Evolutionary conservation across 2,329 filamentous ascomycete genomes (phyloP), one percentile per base, ranked within the genome.

Genomic region (Dryadomyces quercus-mongolicae): DNA sequence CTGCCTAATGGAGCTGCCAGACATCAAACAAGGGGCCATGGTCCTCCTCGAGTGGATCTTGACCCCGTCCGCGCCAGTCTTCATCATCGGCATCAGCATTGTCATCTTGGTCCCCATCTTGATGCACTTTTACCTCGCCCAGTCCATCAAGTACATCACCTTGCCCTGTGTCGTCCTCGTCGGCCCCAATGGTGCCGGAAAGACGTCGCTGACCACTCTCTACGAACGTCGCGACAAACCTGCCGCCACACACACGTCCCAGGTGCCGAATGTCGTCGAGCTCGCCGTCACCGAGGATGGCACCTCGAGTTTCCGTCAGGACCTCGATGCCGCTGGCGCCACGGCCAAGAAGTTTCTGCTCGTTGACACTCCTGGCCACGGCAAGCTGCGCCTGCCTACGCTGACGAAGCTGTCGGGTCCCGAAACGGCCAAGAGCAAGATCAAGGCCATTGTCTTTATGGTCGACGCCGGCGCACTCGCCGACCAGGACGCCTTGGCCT

Each of bases 291-390:
- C 73, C 48, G 71, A 72, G 61, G 70, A 72, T 61, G 68, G 70
- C 54, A 62, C 67, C 59, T 70, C 68, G 53, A 73, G 74, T 43
- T 78, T 73, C 70, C 71, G 72, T 55, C 65, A 70, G 57, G 74
- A 83, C 63, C 78, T 80, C 67, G 77, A 81, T 60, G 73, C 77
- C 58, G 65, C 70, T 43, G 71, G 72, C 54, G 73, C 76, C 55
- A 71, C 70, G 52, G 82, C 85, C 65, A 82, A 80, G 60, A 85
- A 82, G 65, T 88, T 93, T 66, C 73, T 86, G 44, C 73, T 97
- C 38, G 72, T 88, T 64, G 93, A 98, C 71, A 97, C 92, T 1
- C 93, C 93, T 0, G 93, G 93, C 43, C 93, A 98, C 72, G 90
- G 89, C 62, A 98, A 98, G 71, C 81, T 98, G 56, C 88, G 93